These are phyloP conservation scores for Pythium utonaiense DNA, from an alignment of 352 stramenopile species.

Conservation along the genomic window DNA sequence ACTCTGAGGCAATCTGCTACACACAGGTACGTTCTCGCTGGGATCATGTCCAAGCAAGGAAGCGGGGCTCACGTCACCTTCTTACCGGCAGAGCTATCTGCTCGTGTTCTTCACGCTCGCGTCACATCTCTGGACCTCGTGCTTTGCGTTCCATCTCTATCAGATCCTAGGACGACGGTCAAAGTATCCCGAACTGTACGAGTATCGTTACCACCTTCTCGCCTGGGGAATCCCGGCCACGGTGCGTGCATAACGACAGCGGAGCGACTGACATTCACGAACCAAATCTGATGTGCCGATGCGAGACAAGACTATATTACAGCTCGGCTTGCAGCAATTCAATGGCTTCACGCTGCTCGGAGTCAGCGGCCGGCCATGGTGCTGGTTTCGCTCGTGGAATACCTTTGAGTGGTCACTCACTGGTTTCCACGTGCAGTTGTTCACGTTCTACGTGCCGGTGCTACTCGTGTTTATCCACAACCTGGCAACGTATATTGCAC, in stretches of 20 bases:
- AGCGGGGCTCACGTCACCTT: too few species aligned
- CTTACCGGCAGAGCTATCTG: conserved; percentile 51
- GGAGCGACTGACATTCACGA: too few species aligned
- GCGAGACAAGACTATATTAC: conserved; percentile 33
- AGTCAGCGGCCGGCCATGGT: conserved; percentile 65
- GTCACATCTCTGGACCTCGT: conserved; percentile 71
- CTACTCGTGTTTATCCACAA: conserved; percentile 57
- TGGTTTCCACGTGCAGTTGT: conserved; percentile 58
- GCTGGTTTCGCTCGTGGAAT: conserved; percentile 74
- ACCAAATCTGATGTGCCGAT: too few species aligned
- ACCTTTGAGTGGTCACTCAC: conserved; percentile 42
- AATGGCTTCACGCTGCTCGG: conserved; percentile 51
- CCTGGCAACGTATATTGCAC: conserved; percentile 47
- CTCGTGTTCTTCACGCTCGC: conserved; percentile 65
- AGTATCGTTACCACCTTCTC: conserved; percentile 63
- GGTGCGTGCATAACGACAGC: conserved; percentile 32
- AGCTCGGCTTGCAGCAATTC: conserved; percentile 43
- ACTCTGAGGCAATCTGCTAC: conserved; percentile 25
- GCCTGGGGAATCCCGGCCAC: conserved; percentile 55
- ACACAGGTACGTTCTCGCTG: conserved; percentile 46
- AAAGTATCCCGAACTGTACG: conserved; percentile 65
- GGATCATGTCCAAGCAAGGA: too few species aligned
- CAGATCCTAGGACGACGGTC: conserved; percentile 46
- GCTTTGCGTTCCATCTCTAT: conserved; percentile 76
- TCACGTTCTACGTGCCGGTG: conserved; percentile 57